Conservation (phyloP, 495 filamentous ascomycete species). For the Neurospora sp. region DNA sequence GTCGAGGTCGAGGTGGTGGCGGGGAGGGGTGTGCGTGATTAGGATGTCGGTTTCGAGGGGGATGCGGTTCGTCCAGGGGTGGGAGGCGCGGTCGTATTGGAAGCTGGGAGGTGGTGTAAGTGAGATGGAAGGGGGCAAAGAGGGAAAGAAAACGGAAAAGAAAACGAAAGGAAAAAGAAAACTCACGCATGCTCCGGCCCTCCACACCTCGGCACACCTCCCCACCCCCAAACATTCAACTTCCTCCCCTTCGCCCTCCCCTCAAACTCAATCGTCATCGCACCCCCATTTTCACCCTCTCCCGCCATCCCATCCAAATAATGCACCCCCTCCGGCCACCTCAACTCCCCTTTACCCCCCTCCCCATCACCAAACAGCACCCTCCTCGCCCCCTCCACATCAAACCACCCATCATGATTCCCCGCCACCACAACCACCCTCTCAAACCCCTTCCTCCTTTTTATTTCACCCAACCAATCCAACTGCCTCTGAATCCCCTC, state of each 20-base stretch:
- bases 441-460: conserved; percentile 44
- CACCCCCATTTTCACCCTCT: conserved; percentile 32
- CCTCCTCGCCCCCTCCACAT: conserved; percentile 34
- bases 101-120: conserved; percentile 22
- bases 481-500: conserved; percentile 65
- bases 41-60: conserved; percentile 72
- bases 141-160: background rate
- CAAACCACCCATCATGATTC: conserved; percentile 85
- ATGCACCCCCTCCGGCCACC: conserved; percentile 37
- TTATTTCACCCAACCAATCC: conserved; percentile 62
- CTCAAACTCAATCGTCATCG: conserved; percentile 35
- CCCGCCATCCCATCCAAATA: conserved; percentile 43
- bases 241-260: conserved; percentile 29
- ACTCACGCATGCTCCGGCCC: conserved; percentile 48
- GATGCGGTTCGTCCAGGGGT: conserved; percentile 44
- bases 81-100: conserved; percentile 31
- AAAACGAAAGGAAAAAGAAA: background rate
- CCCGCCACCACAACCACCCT: conserved; percentile 58
- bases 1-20: conserved; percentile 66
- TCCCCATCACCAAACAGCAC: conserved; percentile 19
- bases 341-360: conserved; percentile 16
- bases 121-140: background rate
- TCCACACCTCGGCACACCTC: conserved; percentile 41
- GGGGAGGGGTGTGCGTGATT: conserved; percentile 64
- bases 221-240: conserved; percentile 45